Conservation (phyloP, 805 yeast species). For the Yueomyces sinensis region DNA sequence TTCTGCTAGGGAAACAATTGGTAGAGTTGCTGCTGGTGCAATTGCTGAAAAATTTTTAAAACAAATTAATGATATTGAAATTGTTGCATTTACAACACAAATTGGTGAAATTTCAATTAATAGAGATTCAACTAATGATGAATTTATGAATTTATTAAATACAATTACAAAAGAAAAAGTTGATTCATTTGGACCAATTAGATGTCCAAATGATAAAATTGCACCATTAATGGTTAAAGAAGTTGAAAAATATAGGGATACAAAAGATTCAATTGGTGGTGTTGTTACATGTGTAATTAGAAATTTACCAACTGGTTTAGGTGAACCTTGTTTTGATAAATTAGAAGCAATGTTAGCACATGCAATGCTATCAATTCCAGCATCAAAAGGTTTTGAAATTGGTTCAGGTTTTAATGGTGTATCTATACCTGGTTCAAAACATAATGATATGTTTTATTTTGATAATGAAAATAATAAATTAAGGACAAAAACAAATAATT, state of each 20-base stretch:
- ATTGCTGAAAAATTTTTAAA: conserved; percentile 85
- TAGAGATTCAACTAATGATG: conserved; percentile 51
- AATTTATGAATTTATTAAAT: conserved; percentile 53
- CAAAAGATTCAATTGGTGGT: conserved; percentile 92
- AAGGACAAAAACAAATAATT: conserved; percentile 79
- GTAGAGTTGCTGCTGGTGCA: conserved; percentile 98
- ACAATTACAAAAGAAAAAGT: conserved; percentile 81
- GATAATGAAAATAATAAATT: conserved; percentile 49
- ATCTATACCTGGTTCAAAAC: conserved; percentile 79
- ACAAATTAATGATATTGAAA: conserved; percentile 72
- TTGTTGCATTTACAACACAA: conserved; percentile 92
- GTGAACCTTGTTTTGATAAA: conserved; percentile 96
- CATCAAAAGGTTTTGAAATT: conserved; percentile 95
- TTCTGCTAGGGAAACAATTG: conserved; percentile 95
- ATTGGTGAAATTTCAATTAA: conserved; percentile 74
- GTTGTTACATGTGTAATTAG: conserved; percentile 94
- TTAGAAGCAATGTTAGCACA: conserved; percentile 92
- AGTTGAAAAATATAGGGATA: conserved; percentile 75
- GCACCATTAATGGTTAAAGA: conserved; percentile 73
- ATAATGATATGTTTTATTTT: conserved; percentile 73
- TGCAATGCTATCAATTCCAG: conserved; percentile 96
- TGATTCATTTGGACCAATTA: conserved; percentile 76
- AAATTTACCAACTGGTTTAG: conserved; percentile 89
- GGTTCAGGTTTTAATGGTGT: conserved; percentile 95
- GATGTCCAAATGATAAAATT: conserved; percentile 74